Evolutionary conservation across 495 filamentous ascomycete genomes (phyloP).

Genomic region (Lophium mytilinum): DNA sequence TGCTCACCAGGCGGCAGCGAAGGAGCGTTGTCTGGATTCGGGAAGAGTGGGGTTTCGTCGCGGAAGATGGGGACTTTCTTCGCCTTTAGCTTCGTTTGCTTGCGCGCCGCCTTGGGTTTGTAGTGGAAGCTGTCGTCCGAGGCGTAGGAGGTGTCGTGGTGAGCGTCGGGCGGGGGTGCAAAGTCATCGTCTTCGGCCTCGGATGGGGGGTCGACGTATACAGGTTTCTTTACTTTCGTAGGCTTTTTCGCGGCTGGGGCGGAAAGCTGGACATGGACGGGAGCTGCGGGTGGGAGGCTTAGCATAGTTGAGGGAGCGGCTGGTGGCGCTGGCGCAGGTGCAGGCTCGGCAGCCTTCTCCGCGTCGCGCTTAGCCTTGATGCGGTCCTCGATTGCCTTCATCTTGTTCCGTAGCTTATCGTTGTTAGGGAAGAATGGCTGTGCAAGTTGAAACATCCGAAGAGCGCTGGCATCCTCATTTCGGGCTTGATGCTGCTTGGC

Average conservation of each 20-base stretch:
- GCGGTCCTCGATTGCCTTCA: constrained; percentile 57
- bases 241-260: not conserved
- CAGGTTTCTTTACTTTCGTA: not conserved
- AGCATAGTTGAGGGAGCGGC: not conserved
- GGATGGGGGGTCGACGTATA: constrained; percentile 7
- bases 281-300: not conserved
- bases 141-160: constrained; percentile 30
- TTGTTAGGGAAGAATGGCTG: constrained; percentile 81
- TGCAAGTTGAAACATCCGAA: constrained; percentile 82
- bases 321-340: not conserved
- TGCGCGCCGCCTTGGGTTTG: constrained; percentile 25
- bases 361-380: constrained; percentile 41
- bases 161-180: constrained; percentile 6
- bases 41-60: constrained; percentile 19
- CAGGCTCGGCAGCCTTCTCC: constrained; percentile 7
- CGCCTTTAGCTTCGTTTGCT: constrained; percentile 24
- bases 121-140: constrained; percentile 38
- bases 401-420: constrained; percentile 69
- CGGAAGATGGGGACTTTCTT: constrained; percentile 24
- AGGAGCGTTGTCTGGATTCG: not conserved
- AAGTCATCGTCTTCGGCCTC: constrained; percentile 40
- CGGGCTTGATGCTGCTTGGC: constrained; percentile 82
- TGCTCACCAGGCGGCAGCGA: constrained; percentile 27
- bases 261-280: constrained; percentile 1
- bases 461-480: constrained; percentile 66